Evolutionary conservation across 192 early-diverging fungal species (phyloP).

Genomic region (Podila epigama): DNA sequence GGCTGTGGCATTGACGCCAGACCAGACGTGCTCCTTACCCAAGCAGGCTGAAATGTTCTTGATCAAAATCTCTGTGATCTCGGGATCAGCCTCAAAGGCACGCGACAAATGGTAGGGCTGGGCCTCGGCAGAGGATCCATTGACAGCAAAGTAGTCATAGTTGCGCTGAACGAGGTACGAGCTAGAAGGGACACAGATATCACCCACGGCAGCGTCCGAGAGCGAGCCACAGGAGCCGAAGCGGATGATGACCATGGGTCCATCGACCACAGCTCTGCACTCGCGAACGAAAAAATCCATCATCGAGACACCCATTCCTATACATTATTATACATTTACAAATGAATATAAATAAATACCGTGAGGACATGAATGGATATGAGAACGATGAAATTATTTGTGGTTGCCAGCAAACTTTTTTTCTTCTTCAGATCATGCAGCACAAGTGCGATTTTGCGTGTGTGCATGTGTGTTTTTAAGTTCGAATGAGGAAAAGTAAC

Average conservation of each 20-base stretch:
- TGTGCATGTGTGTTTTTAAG: no score
- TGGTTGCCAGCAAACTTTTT: no score
- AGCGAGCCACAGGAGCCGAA: conserved; percentile 91
- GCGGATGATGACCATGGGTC: conserved; percentile 80
- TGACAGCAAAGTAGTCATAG: conserved; percentile 73
- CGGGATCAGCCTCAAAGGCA: conserved; percentile 63
- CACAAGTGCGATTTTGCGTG: no score
- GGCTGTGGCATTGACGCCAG: conserved; percentile 76
- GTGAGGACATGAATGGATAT: background rate
- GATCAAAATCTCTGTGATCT: conserved; percentile 50
- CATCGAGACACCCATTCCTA: conserved; percentile 77
- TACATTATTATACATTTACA: background rate
- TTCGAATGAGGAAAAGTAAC: no score
- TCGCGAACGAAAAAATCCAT: conserved; percentile 95
- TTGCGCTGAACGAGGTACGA: conserved; percentile 74
- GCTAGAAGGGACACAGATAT: conserved; percentile 73
- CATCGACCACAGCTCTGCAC: conserved; percentile 76
- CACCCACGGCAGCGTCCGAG: conserved; percentile 60
- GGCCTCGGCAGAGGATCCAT: background rate
- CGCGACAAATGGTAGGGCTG: conserved; percentile 74
- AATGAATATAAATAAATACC: background rate
- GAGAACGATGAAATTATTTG: no score
- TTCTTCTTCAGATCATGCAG: conserved; percentile 11
- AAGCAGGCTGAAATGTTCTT: conserved; percentile 48
- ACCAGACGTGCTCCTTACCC: conserved; percentile 53